Percentiles rank a stretch among this genome's conserved stretches.
phyloP scores from a whole-genome alignment of 2,329 filamentous ascomycete species.

The Trichoderma sp. region DNA sequence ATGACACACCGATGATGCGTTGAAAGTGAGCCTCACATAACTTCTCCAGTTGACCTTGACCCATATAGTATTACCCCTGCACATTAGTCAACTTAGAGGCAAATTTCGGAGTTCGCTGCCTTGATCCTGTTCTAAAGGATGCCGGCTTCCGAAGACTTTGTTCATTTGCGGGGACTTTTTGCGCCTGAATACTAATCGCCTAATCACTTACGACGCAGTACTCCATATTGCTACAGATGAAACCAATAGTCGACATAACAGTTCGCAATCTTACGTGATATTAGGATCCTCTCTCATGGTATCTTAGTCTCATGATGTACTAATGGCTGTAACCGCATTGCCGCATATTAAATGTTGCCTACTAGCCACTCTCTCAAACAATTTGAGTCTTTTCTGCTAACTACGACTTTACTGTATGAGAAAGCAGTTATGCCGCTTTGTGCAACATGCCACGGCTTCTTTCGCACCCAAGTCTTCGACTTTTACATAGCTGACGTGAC shows the following conservation, averaged over 20 bases:
- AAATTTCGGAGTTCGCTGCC: background rate
- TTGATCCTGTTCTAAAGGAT: background rate
- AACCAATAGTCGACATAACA: background rate
- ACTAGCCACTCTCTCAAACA: background rate
- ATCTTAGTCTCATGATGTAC: background rate
- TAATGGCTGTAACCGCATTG: background rate
- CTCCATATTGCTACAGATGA: background rate
- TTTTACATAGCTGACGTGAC: background rate
- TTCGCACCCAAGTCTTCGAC: background rate
- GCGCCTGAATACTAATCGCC: background rate
- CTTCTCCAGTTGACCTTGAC: background rate
- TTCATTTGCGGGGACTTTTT: background rate
- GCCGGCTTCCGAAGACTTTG: background rate
- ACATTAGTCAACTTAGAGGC: background rate
- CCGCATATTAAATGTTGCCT: background rate
- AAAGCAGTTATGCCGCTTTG: background rate
- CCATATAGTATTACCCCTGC: background rate
- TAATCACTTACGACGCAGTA: background rate
- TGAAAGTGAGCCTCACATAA: background rate
- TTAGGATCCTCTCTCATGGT: background rate
- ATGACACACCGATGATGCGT: no score
- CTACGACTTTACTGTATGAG: no score
- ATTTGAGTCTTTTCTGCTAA: background rate
- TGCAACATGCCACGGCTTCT: background rate
- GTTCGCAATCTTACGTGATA: background rate